Percentiles rank a stretch among this genome's conserved stretches.
Conservation (phyloP, 2,329 filamentous ascomycete species). For the Diaporthe eres region DNA sequence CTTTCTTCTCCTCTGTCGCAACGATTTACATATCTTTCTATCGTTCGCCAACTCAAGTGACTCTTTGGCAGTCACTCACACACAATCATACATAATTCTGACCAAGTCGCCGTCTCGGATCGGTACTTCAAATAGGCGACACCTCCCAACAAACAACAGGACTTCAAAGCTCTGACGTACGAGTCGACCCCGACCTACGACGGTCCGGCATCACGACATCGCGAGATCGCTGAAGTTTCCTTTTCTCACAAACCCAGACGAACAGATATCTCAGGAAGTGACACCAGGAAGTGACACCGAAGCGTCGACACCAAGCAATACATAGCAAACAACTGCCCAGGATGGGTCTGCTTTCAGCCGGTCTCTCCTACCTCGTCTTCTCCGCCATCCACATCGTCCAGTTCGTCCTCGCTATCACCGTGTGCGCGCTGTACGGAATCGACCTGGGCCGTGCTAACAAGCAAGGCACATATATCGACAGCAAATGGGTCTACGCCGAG, state of each 20-base stretch:
- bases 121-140: not conserved
- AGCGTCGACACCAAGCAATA: not conserved
- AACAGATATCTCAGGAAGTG: not conserved
- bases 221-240: not conserved
- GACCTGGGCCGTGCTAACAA: constrained; percentile 73
- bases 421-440: constrained; percentile 83
- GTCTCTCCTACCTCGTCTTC: constrained; percentile 68
- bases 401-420: constrained; percentile 81
- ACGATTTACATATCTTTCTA: not conserved
- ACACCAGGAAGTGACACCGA: not conserved
- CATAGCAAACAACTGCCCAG: constrained; percentile 39
- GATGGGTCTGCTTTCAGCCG: constrained; percentile 63
- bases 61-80: not conserved
- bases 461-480: constrained; percentile 65
- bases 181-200: not conserved
- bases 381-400: constrained; percentile 79
- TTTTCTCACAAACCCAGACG: no score
- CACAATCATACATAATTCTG: not conserved
- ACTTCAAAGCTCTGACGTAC: not conserved
- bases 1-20: not conserved
- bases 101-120: not conserved
- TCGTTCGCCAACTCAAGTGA: not conserved
- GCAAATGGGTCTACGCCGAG: constrained; percentile 84
- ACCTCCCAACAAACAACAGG: not conserved
- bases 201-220: not conserved